Base-by-base conservation (phyloP, 176 grass and related monocot species). In the Bothriochloa decipiens region DNA sequence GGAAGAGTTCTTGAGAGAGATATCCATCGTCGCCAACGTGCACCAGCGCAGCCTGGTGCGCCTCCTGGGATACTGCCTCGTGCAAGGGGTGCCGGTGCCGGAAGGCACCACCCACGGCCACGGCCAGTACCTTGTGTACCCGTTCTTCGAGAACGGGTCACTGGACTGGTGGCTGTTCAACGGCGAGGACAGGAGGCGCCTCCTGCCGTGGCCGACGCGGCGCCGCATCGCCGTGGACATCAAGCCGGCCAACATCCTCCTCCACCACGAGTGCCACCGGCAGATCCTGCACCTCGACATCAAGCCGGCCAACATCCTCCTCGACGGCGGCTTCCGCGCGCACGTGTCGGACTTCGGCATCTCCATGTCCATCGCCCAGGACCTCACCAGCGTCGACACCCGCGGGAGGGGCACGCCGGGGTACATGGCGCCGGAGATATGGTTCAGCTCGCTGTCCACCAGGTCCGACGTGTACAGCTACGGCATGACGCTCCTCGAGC, bases 261-360 rank as follows among this genome's bases (percentile, higher is more conserved):
- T 90, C 79, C 90, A 95, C 85, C 68, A 90, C 86, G 92, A 87
- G 27, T 95, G 87, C 79, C 79, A 39, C 15, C 55, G 37, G 0
- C 78, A 83, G 37, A 79, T 92, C 61, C 84, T 94, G 9, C 90
- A 92, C 86, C 90, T 94, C 15, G 90, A 92, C 45, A 64, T 95
- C 63, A 95, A 92, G 83, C 93, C 93, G 15, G 88, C 86, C 62
- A 95, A 92, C 86, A 95, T 92, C 61, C 87, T 95, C 15, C 92
- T 95, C 60, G 85, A 95, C 81, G 87, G 65, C 18, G 20, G 40
- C 1, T 82, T 95, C 72, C 78, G 63, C 8, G 92, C 90, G 23
- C 53, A 92, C 28, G 32, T 94, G 20, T 83, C 90, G 1, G 93
- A 95, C 83, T 92, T 95, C 69, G 90, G 90, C 52, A 58, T 95